Evolutionary conservation across 129 eudicot genomes (phyloP), one percentile per base, ranked within the genome.

Genomic region (Heracleum sosnowskyi): DNA sequence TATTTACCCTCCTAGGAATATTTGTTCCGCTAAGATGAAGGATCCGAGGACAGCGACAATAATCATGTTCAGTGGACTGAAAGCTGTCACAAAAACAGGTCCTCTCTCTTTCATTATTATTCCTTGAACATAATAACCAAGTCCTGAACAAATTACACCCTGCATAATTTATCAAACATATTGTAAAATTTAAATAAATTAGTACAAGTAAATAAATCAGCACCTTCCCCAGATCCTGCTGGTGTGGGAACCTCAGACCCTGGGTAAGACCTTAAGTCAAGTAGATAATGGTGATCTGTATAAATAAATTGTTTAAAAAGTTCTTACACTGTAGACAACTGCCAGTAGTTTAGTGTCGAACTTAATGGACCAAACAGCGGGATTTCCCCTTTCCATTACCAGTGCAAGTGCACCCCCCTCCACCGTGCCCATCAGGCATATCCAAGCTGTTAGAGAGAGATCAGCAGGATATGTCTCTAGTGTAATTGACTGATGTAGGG

Each of bases 401-500:
- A 91, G 37, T 15, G 98, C 97, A 55, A 90, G 87, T 76, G 88
- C 76, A 4, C 86, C 90, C 39, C 97, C 94, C 81, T 94, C 89
- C 22, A 79, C 81, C 46, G 97, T 85, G 76, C 98, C 97, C 79
- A 90, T 78, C 55, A 94, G 36, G 86, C 98, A 94, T 84, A 94
- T 88, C 96, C 97, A 88, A 64, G 98, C 98, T 11, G 98, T 94
- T 64, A 94, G 86, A 28, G 98, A 91, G 33, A 94, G 93, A 83
- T 94, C 98, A n/a, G 97, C 96, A 6, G 97, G 97, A 90, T 94
- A 94, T 4, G 96, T 87, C 81, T 78, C 69, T 73, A 94, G 86
- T 28, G 98, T 94, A 73, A 94, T 84, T 49, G 98, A 91, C 98
- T 93, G 63, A 69, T 53, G 11, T 22, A 17, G 26, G 28, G 1